Evolutionary conservation across 805 yeast genomes (phyloP).

Genomic region (Candida xiaguanensis): DNA sequence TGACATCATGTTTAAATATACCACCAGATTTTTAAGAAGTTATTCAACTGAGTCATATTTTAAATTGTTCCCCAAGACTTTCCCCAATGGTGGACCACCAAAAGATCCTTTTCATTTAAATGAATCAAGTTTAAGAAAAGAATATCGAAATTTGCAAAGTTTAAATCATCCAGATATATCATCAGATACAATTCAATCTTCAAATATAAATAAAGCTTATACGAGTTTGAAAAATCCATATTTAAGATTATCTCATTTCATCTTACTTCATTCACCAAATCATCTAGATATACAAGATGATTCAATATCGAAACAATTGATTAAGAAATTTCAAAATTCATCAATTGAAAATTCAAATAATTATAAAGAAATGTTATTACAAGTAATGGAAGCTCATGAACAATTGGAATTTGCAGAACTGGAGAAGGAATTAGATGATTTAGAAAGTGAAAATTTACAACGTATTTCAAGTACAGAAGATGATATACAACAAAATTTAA

Average conservation of each 20-base stretch:
- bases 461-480: conserved; percentile 49
- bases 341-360: conserved; percentile 30
- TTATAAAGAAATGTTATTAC: conserved; percentile 61
- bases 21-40: not conserved
- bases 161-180: conserved; percentile 77
- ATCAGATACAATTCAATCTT: conserved; percentile 42
- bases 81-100: conserved; percentile 65
- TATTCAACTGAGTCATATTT: conserved; percentile 38
- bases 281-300: conserved; percentile 57
- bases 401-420: conserved; percentile 61
- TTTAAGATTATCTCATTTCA: conserved; percentile 44
- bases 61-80: conserved; percentile 69
- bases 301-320: conserved; percentile 41
- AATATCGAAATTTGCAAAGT: conserved; percentile 71
- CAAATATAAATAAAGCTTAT: conserved; percentile 71
- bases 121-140: conserved; percentile 56
- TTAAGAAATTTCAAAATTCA: conserved; percentile 34
- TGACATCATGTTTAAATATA: not conserved
- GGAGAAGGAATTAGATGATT: conserved; percentile 52
- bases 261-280: conserved; percentile 32
- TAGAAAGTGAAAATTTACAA: conserved; percentile 53
- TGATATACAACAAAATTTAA: conserved; percentile 45
- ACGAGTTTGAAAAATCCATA: conserved; percentile 68
- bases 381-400: conserved; percentile 83
- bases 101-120: conserved; percentile 57